Conservation (phyloP, 352 stramenopile species). For the Blastocystis sp. region DNA sequence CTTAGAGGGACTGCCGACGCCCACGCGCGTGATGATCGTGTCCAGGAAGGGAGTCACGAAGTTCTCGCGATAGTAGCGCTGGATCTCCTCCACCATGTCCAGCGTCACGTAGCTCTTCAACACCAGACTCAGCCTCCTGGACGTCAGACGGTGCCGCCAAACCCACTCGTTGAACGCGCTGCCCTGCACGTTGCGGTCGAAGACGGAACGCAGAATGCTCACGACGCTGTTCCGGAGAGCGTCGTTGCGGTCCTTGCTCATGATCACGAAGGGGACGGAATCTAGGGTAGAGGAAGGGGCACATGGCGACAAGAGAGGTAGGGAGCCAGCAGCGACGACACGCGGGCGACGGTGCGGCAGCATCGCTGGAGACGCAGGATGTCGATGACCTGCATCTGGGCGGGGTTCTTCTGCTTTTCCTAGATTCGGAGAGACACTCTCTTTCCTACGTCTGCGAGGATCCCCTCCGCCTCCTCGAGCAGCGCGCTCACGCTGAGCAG, state of each 20-base stretch:
- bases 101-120: conserved; percentile 24
- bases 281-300: neutral
- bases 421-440: neutral
- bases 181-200: conserved; percentile 32
- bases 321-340: neutral
- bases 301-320: neutral
- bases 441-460: neutral
- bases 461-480: neutral
- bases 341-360: neutral
- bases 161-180: neutral
- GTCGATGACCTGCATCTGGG: conserved; percentile 25
- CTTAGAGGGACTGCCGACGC: neutral
- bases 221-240: neutral
- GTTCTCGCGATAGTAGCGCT: conserved; percentile 34
- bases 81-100: conserved; percentile 24
- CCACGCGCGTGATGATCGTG: conserved; percentile 28
- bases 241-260: conserved; percentile 32
- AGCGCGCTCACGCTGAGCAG: neutral
- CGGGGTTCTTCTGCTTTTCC: neutral
- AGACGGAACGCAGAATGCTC: neutral
- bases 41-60: conserved; percentile 37
- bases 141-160: neutral
- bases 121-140: neutral
- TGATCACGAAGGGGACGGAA: conserved; percentile 23
- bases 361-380: neutral